Evolutionary conservation across 805 yeast species (phyloP).

Genomic region (Ogataea salicorniae): DNA sequence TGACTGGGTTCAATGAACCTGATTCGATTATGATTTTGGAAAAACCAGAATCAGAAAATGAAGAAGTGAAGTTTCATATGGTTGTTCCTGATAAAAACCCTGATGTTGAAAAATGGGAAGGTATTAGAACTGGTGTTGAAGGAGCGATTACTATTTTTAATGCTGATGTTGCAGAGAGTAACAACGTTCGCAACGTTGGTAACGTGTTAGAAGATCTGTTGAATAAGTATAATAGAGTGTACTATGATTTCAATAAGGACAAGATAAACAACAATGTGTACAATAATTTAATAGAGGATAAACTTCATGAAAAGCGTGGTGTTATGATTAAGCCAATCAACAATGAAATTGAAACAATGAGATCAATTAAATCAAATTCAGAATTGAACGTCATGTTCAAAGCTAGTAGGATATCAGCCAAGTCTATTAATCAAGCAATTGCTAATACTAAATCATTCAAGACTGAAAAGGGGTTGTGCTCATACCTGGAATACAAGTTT

Average conservation of each 20-base stretch:
- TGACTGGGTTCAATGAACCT: slow-evolving; percentile 93
- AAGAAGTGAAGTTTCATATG: slow-evolving; percentile 62
- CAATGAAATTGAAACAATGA: slow-evolving; percentile 39
- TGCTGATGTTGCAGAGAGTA: slow-evolving; percentile 68
- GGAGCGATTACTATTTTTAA: slow-evolving; percentile 83
- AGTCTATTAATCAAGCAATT: slow-evolving; percentile 80
- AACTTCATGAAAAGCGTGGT: slow-evolving; percentile 23
- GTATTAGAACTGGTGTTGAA: slow-evolving; percentile 79
- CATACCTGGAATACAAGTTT: slow-evolving; percentile 78
- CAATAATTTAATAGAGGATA: slow-evolving; percentile 20
- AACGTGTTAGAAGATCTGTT: slow-evolving; percentile 44
- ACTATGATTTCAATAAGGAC: slow-evolving; percentile 39
- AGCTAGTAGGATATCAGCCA: slow-evolving; percentile 78
- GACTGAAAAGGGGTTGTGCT: slow-evolving; percentile 73
- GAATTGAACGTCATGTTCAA: slow-evolving; percentile 76
- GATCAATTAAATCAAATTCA: slow-evolving; percentile 69
- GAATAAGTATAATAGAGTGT: slow-evolving; percentile 45
- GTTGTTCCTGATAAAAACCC: slow-evolving; percentile 81
- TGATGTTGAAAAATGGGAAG: slow-evolving; percentile 89
- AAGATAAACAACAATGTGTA: slow-evolving; percentile 9
- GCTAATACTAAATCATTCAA: slow-evolving; percentile 45
- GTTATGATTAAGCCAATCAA: slow-evolving; percentile 40
- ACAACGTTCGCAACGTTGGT: slow-evolving; percentile 33
- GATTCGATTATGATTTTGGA: slow-evolving; percentile 67
- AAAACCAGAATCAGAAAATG: slow-evolving; percentile 48